Percentiles rank a stretch among this genome's conserved stretches.
Evolutionary conservation across 1,139 yeast genomes (phyloP).

Genomic region (Magnusiomyces paraingens): DNA sequence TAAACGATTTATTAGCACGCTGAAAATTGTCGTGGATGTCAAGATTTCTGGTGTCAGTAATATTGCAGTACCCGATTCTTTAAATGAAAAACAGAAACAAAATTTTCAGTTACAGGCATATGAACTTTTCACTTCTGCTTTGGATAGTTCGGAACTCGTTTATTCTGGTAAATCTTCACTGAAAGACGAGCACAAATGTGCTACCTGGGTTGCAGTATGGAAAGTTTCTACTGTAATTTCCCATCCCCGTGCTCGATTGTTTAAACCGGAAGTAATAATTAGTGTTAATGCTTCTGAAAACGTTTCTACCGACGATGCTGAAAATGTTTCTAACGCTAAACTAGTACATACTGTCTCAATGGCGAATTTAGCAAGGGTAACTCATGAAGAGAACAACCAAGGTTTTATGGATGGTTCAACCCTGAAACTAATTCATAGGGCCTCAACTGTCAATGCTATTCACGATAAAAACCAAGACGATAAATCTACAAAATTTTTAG

Average conservation of each 20-base stretch:
- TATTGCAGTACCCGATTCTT: constrained; percentile 1
- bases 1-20: constrained; percentile 2
- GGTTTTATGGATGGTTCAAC: not conserved
- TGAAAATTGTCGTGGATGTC: constrained; percentile 10
- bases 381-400: not conserved
- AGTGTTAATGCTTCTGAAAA: not conserved
- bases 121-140: constrained; percentile 13
- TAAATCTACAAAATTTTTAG: constrained; percentile 11
- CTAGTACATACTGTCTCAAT: not conserved
- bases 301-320: not conserved
- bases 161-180: not conserved
- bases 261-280: constrained; percentile 19
- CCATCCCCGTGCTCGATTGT: constrained; percentile 27
- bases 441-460: constrained; percentile 9
- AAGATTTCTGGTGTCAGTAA: constrained; percentile 13
- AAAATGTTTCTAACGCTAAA: constrained; percentile 1
- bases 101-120: constrained; percentile 9
- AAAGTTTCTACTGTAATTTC: constrained; percentile 22
- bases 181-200: not conserved
- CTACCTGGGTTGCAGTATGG: constrained; percentile 23
- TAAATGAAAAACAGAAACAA: constrained; percentile 2
- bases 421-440: not conserved
- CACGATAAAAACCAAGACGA: constrained; percentile 7
- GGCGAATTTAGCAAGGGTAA: not conserved
- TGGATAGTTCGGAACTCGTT: constrained; percentile 3